Evolutionary conservation across 306 rosid genomes (phyloP).

Genomic region (Sicyos baderoa): DNA sequence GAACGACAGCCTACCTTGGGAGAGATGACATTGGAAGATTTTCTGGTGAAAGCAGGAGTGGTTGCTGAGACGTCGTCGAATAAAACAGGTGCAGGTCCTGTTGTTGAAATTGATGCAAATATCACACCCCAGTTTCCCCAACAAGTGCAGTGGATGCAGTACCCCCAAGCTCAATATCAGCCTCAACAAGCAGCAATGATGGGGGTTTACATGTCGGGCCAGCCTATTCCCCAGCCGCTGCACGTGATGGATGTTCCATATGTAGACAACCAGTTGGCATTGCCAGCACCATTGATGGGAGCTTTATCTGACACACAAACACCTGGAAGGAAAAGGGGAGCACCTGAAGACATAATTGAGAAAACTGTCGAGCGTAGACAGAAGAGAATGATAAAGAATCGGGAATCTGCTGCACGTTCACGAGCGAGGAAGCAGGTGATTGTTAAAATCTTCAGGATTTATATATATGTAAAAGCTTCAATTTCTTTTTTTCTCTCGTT

Average conservation of each 20-base stretch:
- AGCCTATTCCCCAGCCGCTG: conserved; percentile 44
- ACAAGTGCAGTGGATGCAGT: conserved; percentile 72
- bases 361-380: conserved; percentile 86
- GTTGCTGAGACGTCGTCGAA: conserved; percentile 48
- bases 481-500: neutral
- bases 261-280: conserved; percentile 50
- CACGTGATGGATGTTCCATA: conserved; percentile 54
- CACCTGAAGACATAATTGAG: conserved; percentile 54
- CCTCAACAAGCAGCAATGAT: conserved; percentile 61
- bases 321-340: conserved; percentile 61
- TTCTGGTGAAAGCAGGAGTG: conserved; percentile 87
- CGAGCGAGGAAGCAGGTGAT: conserved; percentile 93
- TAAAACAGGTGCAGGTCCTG: conserved; percentile 30
- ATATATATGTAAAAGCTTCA: neutral
- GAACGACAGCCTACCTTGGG: conserved; percentile 73
- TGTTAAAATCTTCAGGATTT: neutral
- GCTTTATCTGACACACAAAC: conserved; percentile 49
- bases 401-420: conserved; percentile 97
- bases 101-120: conserved; percentile 37
- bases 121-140: conserved; percentile 44
- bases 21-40: conserved; percentile 96
- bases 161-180: conserved; percentile 55
- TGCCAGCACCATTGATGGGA: conserved; percentile 63
- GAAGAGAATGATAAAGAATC: conserved; percentile 91
- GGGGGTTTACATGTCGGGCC: conserved; percentile 63